Base-by-base conservation (phyloP, 1,284 basidiomycete species). In the Leccinum huronense region DNA sequence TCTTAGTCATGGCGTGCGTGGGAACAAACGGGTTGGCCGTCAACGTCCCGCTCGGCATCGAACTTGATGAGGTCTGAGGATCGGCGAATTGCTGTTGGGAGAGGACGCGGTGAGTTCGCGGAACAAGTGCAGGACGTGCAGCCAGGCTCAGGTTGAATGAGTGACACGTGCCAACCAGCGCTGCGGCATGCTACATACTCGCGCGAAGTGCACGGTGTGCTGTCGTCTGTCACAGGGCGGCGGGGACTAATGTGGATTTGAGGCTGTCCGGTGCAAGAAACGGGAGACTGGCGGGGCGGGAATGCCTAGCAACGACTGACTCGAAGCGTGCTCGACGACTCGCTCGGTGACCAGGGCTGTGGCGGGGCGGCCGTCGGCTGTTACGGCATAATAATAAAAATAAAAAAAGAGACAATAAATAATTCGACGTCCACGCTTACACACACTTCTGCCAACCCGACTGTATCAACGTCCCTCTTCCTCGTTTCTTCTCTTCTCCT, bases 401-500 rank as follows among this genome's bases (percentile, higher is more conserved):
- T 31, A n/a, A 64, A 64, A 38, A 62, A 62, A 56, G 60, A 55
- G 48, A 69, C 33, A 66, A 68, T 72, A 75, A 75, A 75, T 74
- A 75, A 72, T 66, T 51, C 48, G 23, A 51, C 45, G 45, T 19
- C 45, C 45, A 48, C n/a, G 48, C 48, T 51, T 51, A 51, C 48
- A 63, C 45, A 61, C 53, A 60, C 70, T 72, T 62, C 69, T 71
- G 71, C 69, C 68, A 63, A 68, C 48, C 62, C 65, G 63, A 64
- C 59, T 38, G 64, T 67, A 77, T 67, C 75, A 65, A 63, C 72
- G 64, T 72, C 71, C 68, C 66, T 67, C 70, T 60, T 71, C 71
- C 67, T 70, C 70, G 59, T 73, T 71, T 71, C 71, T 73, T 72
- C 71, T 67, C 69, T 71, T 72, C 68, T 30, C 51, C 51, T 72